Evolutionary conservation across 306 rosid genomes (phyloP).

Genomic region (Vigna radiata): DNA sequence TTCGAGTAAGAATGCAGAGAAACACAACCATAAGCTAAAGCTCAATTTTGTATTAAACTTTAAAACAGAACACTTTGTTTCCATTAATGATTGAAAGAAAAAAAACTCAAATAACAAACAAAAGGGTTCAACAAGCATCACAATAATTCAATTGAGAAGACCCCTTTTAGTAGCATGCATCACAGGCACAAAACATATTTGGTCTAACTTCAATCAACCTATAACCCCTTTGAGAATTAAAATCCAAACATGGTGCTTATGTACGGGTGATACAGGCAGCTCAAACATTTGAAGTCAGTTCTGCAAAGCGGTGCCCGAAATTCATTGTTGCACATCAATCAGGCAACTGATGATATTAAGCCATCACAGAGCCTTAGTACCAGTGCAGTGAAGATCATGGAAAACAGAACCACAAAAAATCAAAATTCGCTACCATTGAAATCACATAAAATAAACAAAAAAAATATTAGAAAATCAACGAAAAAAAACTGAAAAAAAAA

Average conservation of each 20-base stretch:
- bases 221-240: not conserved
- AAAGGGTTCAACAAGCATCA: not conserved
- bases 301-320: constrained; percentile 81
- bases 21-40: not conserved
- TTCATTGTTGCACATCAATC: constrained; percentile 54
- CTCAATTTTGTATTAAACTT: not conserved
- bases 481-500: not conserved
- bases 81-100: not conserved
- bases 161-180: not conserved
- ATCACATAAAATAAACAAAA: not conserved
- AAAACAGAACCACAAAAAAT: not conserved
- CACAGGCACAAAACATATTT: not conserved
- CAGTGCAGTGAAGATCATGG: constrained; percentile 35
- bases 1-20: not conserved
- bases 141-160: not conserved
- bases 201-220: not conserved
- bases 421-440: not conserved
- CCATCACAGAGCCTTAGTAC: constrained; percentile 54
- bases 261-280: constrained; percentile 82
- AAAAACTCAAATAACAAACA: not conserved
- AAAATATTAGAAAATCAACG: not conserved
- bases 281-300: constrained; percentile 50
- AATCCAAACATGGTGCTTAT: constrained; percentile 21
- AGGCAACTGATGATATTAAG: constrained; percentile 46
- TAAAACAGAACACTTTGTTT: not conserved